Percentiles rank a stretch among this genome's conserved stretches.
Evolutionary conservation across 2,329 filamentous ascomycete species (phyloP).

Genomic region (Fusarium verrucosum): DNA sequence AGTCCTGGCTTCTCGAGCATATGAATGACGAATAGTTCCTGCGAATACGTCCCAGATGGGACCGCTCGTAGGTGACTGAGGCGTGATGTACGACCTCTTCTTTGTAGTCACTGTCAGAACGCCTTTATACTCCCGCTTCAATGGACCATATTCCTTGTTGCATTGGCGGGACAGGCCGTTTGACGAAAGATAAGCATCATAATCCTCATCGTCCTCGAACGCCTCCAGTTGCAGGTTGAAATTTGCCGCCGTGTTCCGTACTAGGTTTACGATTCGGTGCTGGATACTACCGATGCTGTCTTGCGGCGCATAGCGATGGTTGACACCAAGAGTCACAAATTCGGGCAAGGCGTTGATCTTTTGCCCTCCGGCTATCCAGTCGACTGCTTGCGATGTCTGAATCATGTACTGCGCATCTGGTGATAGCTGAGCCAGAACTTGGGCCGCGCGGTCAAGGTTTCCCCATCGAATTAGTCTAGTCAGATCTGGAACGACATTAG

Average conservation of each 20-base stretch:
- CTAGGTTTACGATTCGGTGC: neutral
- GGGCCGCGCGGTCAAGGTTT: slow-evolving; percentile 43
- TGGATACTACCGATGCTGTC: slow-evolving; percentile 8
- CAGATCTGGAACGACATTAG: slow-evolving; percentile 56
- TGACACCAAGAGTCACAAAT: slow-evolving; percentile 63
- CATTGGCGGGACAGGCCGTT: neutral
- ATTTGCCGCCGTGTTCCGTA: neutral
- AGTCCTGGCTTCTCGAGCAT: neutral
- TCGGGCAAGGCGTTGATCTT: slow-evolving; percentile 75
- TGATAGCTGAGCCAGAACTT: slow-evolving; percentile 31
- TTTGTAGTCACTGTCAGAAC: neutral
- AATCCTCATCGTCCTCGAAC: slow-evolving; percentile 15
- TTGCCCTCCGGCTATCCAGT: slow-evolving; percentile 67
- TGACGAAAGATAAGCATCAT: neutral
- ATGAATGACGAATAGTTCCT: slow-evolving; percentile 11
- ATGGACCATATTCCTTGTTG: neutral
- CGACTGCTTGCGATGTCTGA: slow-evolving; percentile 67
- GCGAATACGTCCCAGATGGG: slow-evolving; percentile 11
- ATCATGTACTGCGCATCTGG: slow-evolving; percentile 58
- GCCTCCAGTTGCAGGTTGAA: neutral
- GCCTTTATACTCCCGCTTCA: neutral
- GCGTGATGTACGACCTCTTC: neutral
- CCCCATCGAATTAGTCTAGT: slow-evolving; percentile 43
- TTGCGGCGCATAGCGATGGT: slow-evolving; percentile 54
- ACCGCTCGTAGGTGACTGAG: neutral